Conservation (phyloP, 768 basidiomycete genomes). For the Clathrus columnatus region DNA sequence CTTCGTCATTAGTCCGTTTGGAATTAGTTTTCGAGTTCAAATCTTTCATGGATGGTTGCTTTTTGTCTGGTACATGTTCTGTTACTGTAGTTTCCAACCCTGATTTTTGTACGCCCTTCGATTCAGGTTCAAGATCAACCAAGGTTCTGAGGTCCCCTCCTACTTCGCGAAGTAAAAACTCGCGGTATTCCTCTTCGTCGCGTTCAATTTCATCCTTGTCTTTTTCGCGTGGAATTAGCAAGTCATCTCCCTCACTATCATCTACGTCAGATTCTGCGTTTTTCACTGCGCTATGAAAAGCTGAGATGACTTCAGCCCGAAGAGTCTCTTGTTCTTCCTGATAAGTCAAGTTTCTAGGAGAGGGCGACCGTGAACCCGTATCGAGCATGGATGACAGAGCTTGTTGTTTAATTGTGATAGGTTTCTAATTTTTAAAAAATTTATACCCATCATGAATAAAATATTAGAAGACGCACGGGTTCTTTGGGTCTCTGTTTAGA, state of each 20-base stretch:
- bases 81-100: conserved; percentile 13
- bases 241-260: conserved; percentile 49
- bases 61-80: conserved; percentile 22
- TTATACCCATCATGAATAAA: not conserved
- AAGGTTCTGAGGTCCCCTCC: conserved; percentile 65
- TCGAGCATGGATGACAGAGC: conserved; percentile 55
- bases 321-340: conserved; percentile 69
- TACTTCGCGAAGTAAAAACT: conserved; percentile 74
- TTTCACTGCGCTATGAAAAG: conserved; percentile 50
- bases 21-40: conserved; percentile 24
- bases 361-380: conserved; percentile 45
- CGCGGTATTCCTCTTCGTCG: conserved; percentile 81
- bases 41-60: conserved; percentile 13
- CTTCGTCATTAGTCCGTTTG: conserved; percentile 65
- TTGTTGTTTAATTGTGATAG: conserved; percentile 66
- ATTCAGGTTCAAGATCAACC: conserved; percentile 43
- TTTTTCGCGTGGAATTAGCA: conserved; percentile 68
- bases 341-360: conserved; percentile 56
- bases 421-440: conserved; percentile 35
- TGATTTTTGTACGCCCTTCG: conserved; percentile 15
- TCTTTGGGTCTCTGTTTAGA: conserved; percentile 31
- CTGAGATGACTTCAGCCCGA: conserved; percentile 74
- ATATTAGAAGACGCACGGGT: conserved; percentile 33
- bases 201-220: conserved; percentile 65
- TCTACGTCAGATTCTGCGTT: conserved; percentile 25